These are phyloP conservation scores for Candida adriatica DNA, from an alignment of 805 yeast species.

Conservation along the genomic window DNA sequence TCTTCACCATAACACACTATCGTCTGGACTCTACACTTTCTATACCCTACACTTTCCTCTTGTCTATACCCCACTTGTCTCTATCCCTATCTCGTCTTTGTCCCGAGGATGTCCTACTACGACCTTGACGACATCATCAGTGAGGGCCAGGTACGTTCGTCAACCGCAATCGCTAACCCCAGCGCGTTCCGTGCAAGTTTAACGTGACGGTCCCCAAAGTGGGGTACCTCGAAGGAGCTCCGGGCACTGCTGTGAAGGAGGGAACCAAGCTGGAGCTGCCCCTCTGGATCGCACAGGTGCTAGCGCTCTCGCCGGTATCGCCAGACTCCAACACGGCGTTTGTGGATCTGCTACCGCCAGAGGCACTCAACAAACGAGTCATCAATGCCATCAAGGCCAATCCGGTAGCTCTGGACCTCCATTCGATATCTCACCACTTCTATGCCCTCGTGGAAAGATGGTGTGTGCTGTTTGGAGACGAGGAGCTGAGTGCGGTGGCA, in stretches of 20 bases:
- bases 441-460: conserved; percentile 69
- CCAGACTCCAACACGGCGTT: conserved; percentile 39
- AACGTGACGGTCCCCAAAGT: conserved; percentile 74
- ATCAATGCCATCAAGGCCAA: conserved; percentile 78
- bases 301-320: conserved; percentile 44
- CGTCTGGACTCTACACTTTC: too few relatives aligned
- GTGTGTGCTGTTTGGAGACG: conserved; percentile 65
- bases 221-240: conserved; percentile 81
- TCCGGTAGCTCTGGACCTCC: conserved; percentile 59
- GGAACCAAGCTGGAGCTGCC: conserved; percentile 74
- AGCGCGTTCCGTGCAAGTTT: conserved; percentile 73
- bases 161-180: conserved; percentile 1
- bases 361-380: conserved; percentile 55
- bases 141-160: conserved; percentile 43
- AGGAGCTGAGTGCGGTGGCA: conserved; percentile 47
- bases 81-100: too few relatives aligned
- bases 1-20: too few relatives aligned
- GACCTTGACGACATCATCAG: conserved; percentile 73
- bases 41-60: too few relatives aligned
- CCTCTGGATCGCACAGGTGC: conserved; percentile 77
- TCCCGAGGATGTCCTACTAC: conserved; percentile 37
- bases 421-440: conserved; percentile 58
- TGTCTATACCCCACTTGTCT: too few relatives aligned
- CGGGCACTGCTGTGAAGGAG: conserved; percentile 49
- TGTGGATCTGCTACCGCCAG: conserved; percentile 65